Evolutionary conservation across 345 rosid species (phyloP), one percentile per base, ranked within the genome.

Genomic region (Mercurialis annua): DNA sequence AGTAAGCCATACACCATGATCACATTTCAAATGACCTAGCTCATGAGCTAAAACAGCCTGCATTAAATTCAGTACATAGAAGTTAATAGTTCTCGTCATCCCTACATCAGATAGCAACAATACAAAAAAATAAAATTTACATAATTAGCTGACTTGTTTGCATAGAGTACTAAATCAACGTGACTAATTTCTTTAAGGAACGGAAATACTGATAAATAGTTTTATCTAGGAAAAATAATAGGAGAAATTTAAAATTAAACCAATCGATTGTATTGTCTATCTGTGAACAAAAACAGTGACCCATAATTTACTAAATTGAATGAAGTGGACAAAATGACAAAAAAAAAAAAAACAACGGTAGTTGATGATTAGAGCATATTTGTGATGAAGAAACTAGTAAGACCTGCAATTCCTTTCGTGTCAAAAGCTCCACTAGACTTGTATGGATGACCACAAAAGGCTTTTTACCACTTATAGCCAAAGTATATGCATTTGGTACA

Each of bases 41-140:
- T 93, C 99, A 63, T 90, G 97, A 21, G 96, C 99, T 90, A 93
- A 81, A 57, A 93, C 97, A 75, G 95, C 97, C 99, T 90, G 67
- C 17, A 65, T 71, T 67, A 54, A 67, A 31, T 66, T 20, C 52
- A 77, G 69, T 20, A 36, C 50, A 17, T 18, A n/a, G 49, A 53
- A 58, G 63, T 78, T 62, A 70, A 67, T 51, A 59, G 49, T 56
- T 69, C 48, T 56, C 62, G 64, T 63, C 64, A 56, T 40, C 20
- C n/a, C n/a, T n/a, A n/a, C 21, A n/a, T 63, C 64, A 33, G 30
- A 55, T 9, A 61, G 23, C 31, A 14, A 26, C n/a, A 43, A 52
- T 55, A 62, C 26, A 49, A 31, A 27, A 23, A 43, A 68, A 27
- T 43, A 50, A 62, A 33, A 12, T 24, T 21, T 12, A 48, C 18